Percentiles rank a stretch among this genome's conserved stretches.
Evolutionary conservation across 1,284 basidiomycete genomes (phyloP).

Genomic region (Microbotryum scabiosae): DNA sequence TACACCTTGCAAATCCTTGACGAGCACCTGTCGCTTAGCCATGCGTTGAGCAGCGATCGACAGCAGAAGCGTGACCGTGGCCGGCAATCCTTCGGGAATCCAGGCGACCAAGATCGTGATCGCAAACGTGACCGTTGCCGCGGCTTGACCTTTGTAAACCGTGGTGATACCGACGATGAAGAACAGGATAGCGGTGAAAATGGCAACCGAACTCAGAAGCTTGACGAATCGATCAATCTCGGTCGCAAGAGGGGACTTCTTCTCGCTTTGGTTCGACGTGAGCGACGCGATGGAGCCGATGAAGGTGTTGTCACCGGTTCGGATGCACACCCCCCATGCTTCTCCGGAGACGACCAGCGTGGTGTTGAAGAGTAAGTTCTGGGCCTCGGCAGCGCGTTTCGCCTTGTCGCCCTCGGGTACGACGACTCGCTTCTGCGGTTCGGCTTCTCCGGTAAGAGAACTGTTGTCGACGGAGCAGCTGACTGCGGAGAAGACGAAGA

Average conservation of each 20-base stretch:
- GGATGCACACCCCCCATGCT: constrained; percentile 58
- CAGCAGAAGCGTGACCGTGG: constrained; percentile 59
- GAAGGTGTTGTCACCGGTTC: constrained; percentile 58
- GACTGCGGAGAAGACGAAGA: constrained; percentile 50
- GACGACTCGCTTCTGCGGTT: constrained; percentile 54
- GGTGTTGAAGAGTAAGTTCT: constrained; percentile 61
- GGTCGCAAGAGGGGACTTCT: constrained; percentile 55
- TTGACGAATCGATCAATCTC: constrained; percentile 58
- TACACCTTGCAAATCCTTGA: constrained; percentile 60
- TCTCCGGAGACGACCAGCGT: constrained; percentile 60
- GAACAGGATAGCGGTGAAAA: constrained; percentile 56
- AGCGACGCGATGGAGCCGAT: constrained; percentile 59
- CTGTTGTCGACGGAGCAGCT: constrained; percentile 63
- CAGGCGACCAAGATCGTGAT: constrained; percentile 65
- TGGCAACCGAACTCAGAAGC: constrained; percentile 44
- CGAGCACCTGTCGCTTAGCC: constrained; percentile 61
- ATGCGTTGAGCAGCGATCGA: constrained; percentile 64
- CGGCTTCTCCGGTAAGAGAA: constrained; percentile 59
- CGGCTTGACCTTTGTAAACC: constrained; percentile 54
- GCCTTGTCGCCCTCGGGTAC: constrained; percentile 46
- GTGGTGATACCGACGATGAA: constrained; percentile 58
- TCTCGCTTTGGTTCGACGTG: constrained; percentile 55
- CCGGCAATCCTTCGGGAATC: constrained; percentile 56
- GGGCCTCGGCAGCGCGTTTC: constrained; percentile 52
- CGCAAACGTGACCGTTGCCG: constrained; percentile 57